These are phyloP conservation scores for Tricholoma sp. DNA, from an alignment of 768 basidiomycete genomes.

Conservation along the genomic window DNA sequence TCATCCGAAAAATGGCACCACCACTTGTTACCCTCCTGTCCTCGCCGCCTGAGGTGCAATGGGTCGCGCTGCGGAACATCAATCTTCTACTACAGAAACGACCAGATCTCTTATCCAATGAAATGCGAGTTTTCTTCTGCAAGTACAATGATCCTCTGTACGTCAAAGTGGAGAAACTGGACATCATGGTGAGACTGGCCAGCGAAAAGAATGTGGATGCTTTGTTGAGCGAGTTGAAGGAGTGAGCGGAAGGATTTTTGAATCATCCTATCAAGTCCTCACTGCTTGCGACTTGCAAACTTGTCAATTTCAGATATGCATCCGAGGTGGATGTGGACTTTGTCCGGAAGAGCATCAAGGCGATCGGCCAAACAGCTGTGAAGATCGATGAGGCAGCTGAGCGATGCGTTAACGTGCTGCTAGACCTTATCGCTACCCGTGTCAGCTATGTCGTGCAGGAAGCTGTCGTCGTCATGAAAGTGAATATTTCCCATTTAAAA, in stretches of 20 bases:
- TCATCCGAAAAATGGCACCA: constrained; percentile 96
- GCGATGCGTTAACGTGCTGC: constrained; percentile 87
- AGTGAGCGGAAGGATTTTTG: constrained; percentile 49
- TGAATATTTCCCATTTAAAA: constrained; percentile 28
- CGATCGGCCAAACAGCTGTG: constrained; percentile 95
- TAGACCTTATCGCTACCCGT: constrained; percentile 89
- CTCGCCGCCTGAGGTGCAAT: constrained; percentile 96
- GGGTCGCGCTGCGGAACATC: constrained; percentile 96
- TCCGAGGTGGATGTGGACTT: constrained; percentile 99
- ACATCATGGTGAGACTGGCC: constrained; percentile 95
- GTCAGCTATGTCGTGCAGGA: constrained; percentile 99
- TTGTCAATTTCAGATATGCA: constrained; percentile 59
- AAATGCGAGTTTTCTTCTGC: constrained; percentile 99
- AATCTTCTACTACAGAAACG: constrained; percentile 95
- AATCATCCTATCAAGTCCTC: neutral
- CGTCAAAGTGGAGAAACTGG: constrained; percentile 97
- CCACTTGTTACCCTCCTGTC: constrained; percentile 93
- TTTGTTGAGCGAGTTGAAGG: constrained; percentile 90
- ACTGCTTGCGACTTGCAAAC: neutral
- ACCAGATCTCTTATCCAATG: constrained; percentile 83
- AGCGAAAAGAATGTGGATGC: constrained; percentile 92
- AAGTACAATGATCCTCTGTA: constrained; percentile 99
- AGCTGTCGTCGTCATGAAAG: constrained; percentile 99
- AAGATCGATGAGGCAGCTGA: constrained; percentile 93
- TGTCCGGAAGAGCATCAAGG: constrained; percentile 89